Conservation (phyloP, 805 yeast genomes). For the Wickerhamiella hasegawae region DNA sequence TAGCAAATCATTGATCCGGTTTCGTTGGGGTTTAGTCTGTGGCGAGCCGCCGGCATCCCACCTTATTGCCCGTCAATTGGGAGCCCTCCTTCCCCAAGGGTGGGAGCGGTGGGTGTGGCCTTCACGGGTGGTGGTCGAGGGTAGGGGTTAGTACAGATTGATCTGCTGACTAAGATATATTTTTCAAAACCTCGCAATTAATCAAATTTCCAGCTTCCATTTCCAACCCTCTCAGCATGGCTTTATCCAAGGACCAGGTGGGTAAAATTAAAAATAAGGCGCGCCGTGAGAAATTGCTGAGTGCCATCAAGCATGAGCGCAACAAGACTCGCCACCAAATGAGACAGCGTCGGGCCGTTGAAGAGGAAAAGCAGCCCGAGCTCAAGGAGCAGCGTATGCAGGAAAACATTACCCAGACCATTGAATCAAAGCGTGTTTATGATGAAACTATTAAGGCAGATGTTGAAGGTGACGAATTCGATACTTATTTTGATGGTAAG, state of each 20-base stretch:
- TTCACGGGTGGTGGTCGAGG: too few relatives aligned
- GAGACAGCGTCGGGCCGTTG: constrained; percentile 73
- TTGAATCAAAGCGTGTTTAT: constrained; percentile 67
- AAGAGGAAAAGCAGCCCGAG: constrained; percentile 71
- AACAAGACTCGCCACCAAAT: constrained; percentile 62
- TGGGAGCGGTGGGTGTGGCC: too few relatives aligned
- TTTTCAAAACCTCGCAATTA: too few relatives aligned
- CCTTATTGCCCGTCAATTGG: too few relatives aligned
- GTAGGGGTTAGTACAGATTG: too few relatives aligned
- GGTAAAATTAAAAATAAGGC: constrained; percentile 54
- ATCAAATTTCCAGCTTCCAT: background rate
- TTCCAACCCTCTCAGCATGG: too few relatives aligned
- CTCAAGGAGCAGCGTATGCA: constrained; percentile 63
- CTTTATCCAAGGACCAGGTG: constrained; percentile 15
- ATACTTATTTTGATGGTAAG: constrained; percentile 36
- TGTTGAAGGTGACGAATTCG: constrained; percentile 37
- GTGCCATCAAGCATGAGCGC: constrained; percentile 55
- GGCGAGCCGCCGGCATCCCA: too few relatives aligned
- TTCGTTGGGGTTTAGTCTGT: too few relatives aligned
- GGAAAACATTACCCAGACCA: constrained; percentile 64
- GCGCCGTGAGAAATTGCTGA: constrained; percentile 62
- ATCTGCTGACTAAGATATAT: too few relatives aligned
- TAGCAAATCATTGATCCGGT: too few relatives aligned
- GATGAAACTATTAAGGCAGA: constrained; percentile 59
- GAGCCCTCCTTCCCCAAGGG: too few relatives aligned